These are phyloP conservation scores for Eucalyptus pumila DNA, from an alignment of 345 rosid genomes.

Conservation along the genomic window DNA sequence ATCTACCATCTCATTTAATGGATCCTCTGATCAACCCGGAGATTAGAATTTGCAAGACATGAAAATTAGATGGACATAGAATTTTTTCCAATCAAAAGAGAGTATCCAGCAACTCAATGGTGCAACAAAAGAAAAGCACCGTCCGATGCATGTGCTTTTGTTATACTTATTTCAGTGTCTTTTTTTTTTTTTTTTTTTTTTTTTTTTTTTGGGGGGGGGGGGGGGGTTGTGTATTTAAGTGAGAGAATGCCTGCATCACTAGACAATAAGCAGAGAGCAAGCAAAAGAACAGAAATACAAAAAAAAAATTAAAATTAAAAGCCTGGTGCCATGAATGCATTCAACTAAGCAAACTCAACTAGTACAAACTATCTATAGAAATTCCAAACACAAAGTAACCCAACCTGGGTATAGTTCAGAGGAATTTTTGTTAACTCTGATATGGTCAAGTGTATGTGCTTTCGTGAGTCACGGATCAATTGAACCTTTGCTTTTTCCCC, in stretches of 20 bases:
- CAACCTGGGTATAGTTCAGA: slow-evolving; percentile 85
- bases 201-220: neutral
- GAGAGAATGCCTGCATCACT: neutral
- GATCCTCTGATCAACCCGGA: neutral
- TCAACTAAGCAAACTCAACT: neutral
- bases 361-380: neutral
- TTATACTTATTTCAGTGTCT: neutral
- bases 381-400: neutral
- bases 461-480: slow-evolving; percentile 78
- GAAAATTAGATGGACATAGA: neutral
- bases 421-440: slow-evolving; percentile 87
- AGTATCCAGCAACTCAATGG: neutral
- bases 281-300: neutral
- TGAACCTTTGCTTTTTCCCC: slow-evolving; percentile 94
- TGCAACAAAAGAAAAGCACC: neutral
- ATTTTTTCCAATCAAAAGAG: neutral
- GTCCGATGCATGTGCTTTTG: neutral
- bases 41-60: neutral
- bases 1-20: neutral
- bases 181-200: neutral
- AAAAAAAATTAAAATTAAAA: neutral
- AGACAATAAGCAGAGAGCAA: neutral
- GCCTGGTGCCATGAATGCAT: neutral
- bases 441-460: slow-evolving; percentile 41
- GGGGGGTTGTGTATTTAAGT: neutral